These are phyloP conservation scores for Suillus brevipes DNA, from an alignment of 768 basidiomycete genomes.

Conservation along the genomic window DNA sequence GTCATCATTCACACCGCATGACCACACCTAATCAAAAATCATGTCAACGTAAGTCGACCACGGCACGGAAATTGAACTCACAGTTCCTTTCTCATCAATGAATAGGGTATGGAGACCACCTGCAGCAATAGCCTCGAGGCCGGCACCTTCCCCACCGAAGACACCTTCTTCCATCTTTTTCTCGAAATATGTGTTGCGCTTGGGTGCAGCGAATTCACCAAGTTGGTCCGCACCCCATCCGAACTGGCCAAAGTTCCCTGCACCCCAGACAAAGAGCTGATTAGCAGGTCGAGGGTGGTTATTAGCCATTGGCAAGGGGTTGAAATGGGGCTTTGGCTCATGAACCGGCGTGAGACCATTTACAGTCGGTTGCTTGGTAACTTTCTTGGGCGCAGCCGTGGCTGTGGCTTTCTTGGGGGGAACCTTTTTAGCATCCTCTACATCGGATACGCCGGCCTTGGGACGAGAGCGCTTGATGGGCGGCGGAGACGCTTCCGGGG, in stretches of 20 bases:
- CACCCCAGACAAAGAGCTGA: slow-evolving; percentile 84
- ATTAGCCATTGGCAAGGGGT: slow-evolving; percentile 61
- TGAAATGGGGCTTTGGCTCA: slow-evolving; percentile 58
- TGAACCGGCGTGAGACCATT: slow-evolving; percentile 31
- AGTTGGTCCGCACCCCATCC: slow-evolving; percentile 81
- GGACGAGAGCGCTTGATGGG: slow-evolving; percentile 49
- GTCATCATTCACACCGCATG: slow-evolving; percentile 85
- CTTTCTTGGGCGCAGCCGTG: slow-evolving; percentile 24
- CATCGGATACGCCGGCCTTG: slow-evolving; percentile 38
- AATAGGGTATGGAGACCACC: slow-evolving; percentile 91
- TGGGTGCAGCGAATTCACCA: slow-evolving; percentile 74
- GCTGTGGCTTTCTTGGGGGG: slow-evolving; percentile 24
- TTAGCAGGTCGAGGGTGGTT: slow-evolving; percentile 61
- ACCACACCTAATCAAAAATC: slow-evolving; percentile 60
- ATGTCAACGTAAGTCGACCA: slow-evolving; percentile 6
- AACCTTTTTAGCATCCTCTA: slow-evolving; percentile 39
- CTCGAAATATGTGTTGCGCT: slow-evolving; percentile 75
- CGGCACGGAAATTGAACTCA: slow-evolving; percentile 43
- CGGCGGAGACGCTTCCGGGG: slow-evolving; percentile 49
- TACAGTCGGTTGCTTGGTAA: slow-evolving; percentile 31
- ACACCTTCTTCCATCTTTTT: slow-evolving; percentile 68
- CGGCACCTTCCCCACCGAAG: slow-evolving; percentile 71
- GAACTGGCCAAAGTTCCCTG: slow-evolving; percentile 94
- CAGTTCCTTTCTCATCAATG: slow-evolving; percentile 86
- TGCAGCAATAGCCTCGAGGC: slow-evolving; percentile 77